Conservation (phyloP, 108 stramenopile species). For the Mayamaea pseudoterrestris region DNA sequence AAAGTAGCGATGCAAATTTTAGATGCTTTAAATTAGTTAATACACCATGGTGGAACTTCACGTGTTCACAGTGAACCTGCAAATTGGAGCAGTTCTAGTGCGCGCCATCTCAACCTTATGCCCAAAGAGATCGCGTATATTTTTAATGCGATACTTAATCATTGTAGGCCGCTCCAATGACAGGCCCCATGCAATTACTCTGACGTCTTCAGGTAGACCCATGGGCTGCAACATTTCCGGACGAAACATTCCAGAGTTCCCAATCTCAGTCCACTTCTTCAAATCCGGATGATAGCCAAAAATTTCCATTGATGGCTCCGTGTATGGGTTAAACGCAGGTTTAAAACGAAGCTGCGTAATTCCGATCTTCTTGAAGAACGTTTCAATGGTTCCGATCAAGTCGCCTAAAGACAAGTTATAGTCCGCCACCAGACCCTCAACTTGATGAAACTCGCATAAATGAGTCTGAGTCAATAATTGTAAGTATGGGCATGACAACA, state of each 20-base stretch:
- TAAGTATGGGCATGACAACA: no score
- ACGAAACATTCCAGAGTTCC: slow-evolving; percentile 99
- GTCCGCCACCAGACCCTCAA: slow-evolving; percentile 99
- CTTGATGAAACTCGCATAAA: slow-evolving; percentile 99
- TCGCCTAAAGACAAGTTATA: slow-evolving; percentile 94
- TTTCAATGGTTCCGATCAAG: slow-evolving; percentile 96
- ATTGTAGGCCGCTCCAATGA: slow-evolving; percentile 98
- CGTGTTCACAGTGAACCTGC: no score
- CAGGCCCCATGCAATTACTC: slow-evolving; percentile 99
- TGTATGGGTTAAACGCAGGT: slow-evolving; percentile 99
- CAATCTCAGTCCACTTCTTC: slow-evolving; percentile 99
- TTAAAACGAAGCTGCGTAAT: slow-evolving; percentile 99
- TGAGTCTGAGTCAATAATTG: no score
- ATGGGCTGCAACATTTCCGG: slow-evolving; percentile 99
- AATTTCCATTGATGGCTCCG: slow-evolving; percentile 99
- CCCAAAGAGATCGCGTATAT: slow-evolving; percentile 99
- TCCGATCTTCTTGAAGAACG: slow-evolving; percentile 98
- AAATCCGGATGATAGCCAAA: slow-evolving; percentile 99
- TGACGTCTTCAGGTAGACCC: slow-evolving; percentile 98
- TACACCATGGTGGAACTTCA: no score
- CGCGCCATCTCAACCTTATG: slow-evolving; percentile 97
- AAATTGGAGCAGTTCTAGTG: slow-evolving; percentile 89
- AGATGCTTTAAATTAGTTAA: no score
- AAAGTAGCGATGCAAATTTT: no score
- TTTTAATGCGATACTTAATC: slow-evolving; percentile 99